These are phyloP conservation scores for Endoconidiophora polonica DNA, from an alignment of 2,329 filamentous ascomycete genomes.

Conservation along the genomic window DNA sequence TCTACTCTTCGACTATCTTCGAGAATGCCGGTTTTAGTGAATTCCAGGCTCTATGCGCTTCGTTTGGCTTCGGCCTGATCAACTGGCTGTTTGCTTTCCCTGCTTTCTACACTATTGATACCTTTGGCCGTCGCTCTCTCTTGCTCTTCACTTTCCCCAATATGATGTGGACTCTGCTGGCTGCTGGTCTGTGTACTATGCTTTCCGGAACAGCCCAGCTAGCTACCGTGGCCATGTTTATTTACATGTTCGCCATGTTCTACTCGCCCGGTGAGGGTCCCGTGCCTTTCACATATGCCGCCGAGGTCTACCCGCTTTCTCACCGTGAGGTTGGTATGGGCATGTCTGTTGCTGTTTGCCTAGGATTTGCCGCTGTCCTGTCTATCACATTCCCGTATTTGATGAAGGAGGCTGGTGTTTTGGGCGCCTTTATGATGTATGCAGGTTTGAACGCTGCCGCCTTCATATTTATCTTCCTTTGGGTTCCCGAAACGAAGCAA, in stretches of 20 bases:
- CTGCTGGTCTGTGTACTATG: constrained; percentile 24
- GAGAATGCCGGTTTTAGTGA: constrained; percentile 24
- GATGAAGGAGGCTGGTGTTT: constrained; percentile 17
- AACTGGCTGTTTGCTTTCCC: constrained; percentile 53
- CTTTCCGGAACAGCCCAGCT: constrained; percentile 28
- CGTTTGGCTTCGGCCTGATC: constrained; percentile 32
- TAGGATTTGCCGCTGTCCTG: constrained; percentile 35
- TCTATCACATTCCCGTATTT: constrained; percentile 35
- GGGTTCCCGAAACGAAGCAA: constrained; percentile 43
- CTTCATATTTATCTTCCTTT: constrained; percentile 38
- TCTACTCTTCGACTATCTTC: constrained; percentile 32
- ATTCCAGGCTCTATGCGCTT: constrained; percentile 25
- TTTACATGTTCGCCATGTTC: constrained; percentile 49
- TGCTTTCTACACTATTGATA: constrained; percentile 50
- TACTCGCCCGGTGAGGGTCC: constrained; percentile 50
- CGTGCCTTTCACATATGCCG: constrained; percentile 41
- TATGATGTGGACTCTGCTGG: constrained; percentile 42
- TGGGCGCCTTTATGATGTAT: constrained; percentile 32
- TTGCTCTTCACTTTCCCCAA: constrained; percentile 50
- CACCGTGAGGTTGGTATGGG: constrained; percentile 49
- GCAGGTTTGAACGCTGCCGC: constrained; percentile 38
- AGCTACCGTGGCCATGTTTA: constrained; percentile 40
- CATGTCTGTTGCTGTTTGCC: constrained; percentile 43
- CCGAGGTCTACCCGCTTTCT: constrained; percentile 47
- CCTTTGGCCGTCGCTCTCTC: constrained; percentile 43